Evolutionary conservation across 179 eudicot species (phyloP).

Genomic region (Carnegiea gigantea): DNA sequence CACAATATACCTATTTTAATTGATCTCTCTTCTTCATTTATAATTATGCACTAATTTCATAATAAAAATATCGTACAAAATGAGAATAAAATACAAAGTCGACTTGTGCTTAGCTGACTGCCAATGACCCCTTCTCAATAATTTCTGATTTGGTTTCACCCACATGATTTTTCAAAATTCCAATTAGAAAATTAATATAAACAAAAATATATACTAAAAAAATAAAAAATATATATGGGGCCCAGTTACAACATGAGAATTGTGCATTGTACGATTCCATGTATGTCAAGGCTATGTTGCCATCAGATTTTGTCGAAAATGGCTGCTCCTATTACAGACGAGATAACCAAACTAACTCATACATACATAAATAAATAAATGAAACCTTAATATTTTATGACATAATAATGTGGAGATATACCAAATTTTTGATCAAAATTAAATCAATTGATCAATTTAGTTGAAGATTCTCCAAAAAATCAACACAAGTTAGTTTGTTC

Average conservation of each 20-base stretch:
- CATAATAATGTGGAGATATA: background rate
- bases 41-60: background rate
- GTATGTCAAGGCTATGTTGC: constrained; percentile 25
- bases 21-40: background rate
- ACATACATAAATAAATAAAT: background rate
- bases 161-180: constrained; percentile 29
- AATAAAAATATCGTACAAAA: background rate
- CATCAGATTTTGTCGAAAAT: constrained; percentile 32
- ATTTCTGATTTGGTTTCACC: constrained; percentile 13
- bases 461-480: background rate
- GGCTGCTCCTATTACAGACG: constrained; percentile 25
- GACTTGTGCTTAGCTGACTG: constrained; percentile 20
- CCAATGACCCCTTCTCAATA: constrained; percentile 19
- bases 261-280: constrained; percentile 21
- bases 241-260: constrained; percentile 7
- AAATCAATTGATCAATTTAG: too few species aligned
- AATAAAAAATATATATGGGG: background rate
- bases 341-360: background rate
- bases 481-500: too few species aligned
- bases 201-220: background rate
- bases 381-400: background rate
- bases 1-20: too few species aligned
- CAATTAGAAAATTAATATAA: constrained; percentile 7
- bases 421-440: background rate
- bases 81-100: background rate